A percentile compares a stretch with the other conserved stretches of the same genome.
Evolutionary conservation across 306 rosid species (phyloP).

Genomic region (Cicer judaicum): DNA sequence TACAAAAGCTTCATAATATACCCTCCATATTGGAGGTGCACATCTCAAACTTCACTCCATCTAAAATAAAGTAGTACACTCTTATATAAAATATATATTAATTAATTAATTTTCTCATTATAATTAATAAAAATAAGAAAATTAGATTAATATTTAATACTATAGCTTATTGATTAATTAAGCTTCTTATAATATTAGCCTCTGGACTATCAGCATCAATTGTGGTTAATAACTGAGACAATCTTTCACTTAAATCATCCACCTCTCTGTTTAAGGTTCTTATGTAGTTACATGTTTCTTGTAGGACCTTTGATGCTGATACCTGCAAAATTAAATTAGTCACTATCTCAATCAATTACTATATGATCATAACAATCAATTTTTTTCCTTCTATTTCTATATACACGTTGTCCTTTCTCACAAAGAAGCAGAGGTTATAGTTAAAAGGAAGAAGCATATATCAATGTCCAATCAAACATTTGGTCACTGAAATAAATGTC

Average conservation of each 20-base stretch:
- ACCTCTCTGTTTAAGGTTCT: slow-evolving; percentile 89
- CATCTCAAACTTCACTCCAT: slow-evolving; percentile 49
- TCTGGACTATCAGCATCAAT: slow-evolving; percentile 94
- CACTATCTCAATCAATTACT: slow-evolving; percentile 20
- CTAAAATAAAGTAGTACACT: slow-evolving; percentile 44
- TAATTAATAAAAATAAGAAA: neutral
- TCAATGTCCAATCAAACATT: neutral
- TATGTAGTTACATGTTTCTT: slow-evolving; percentile 96
- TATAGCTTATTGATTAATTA: slow-evolving; percentile 67
- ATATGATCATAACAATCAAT: neutral
- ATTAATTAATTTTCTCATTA: neutral
- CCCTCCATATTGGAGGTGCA: slow-evolving; percentile 41
- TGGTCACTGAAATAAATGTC: neutral
- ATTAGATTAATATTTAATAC: neutral
- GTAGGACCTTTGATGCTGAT: slow-evolving; percentile 98
- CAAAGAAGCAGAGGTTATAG: neutral
- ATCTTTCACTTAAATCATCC: slow-evolving; percentile 85
- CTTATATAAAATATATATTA: slow-evolving; percentile 41
- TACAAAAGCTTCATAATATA: slow-evolving; percentile 39
- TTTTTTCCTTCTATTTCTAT: slow-evolving; percentile 35
- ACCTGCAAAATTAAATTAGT: slow-evolving; percentile 60
- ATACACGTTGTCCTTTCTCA: neutral
- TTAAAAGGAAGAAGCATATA: neutral
- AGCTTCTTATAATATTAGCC: slow-evolving; percentile 91
- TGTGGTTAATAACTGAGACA: slow-evolving; percentile 85